Conservation (phyloP, 75 land plant species). For the Sequoiadendron giganteum region DNA sequence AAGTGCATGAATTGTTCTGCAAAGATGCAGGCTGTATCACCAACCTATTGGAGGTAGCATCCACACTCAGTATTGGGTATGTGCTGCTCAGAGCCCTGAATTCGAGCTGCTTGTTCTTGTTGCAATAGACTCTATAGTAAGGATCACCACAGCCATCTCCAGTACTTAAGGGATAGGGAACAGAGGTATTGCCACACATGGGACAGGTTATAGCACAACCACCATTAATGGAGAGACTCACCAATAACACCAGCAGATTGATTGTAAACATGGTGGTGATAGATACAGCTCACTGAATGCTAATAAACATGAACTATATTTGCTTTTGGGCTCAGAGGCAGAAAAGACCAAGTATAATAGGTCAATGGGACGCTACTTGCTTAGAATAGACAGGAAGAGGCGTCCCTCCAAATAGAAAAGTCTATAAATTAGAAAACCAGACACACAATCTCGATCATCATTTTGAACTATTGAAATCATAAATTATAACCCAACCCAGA, state of each 20-base stretch:
- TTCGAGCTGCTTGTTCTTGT: constrained; percentile 25
- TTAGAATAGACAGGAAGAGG: neutral
- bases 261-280: neutral
- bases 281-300: neutral
- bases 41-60: constrained; percentile 15
- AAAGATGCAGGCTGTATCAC: constrained; percentile 31
- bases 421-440: too few relatives aligned
- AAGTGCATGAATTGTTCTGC: neutral
- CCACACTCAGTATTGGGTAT: constrained; percentile 28
- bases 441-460: too few relatives aligned
- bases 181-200: constrained; percentile 29
- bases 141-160: constrained; percentile 39
- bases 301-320: neutral
- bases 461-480: too few relatives aligned
- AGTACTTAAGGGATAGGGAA: constrained; percentile 58
- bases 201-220: constrained; percentile 12
- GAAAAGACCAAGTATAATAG: neutral
- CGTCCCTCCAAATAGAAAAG: neutral
- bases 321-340: neutral
- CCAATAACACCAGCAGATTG: neutral
- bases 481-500: too few relatives aligned
- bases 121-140: constrained; percentile 32
- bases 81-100: constrained; percentile 28
- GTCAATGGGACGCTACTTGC: neutral
- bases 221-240: neutral